phyloP scores from a whole-genome alignment of 495 filamentous ascomycete species.

The Jackrogersella multiformis region DNA sequence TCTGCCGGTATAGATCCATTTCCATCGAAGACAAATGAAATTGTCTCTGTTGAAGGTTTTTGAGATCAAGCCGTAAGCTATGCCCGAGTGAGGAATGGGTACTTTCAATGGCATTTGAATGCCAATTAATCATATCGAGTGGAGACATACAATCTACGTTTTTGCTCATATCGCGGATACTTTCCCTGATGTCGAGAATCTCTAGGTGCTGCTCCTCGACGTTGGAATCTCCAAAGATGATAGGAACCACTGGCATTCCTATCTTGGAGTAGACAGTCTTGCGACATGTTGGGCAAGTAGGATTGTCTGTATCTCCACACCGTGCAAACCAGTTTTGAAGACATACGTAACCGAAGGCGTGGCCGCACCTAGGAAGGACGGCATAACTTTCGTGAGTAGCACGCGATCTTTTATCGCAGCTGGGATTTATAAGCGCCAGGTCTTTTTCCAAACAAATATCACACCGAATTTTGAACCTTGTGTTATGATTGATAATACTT shows the following conservation, averaged over 20 bases:
- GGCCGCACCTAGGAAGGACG: conserved; percentile 28
- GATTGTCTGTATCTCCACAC: background rate
- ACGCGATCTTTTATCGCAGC: background rate
- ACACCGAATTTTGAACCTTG: conserved; percentile 23
- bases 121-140: no score
- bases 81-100: no score
- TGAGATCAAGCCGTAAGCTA: no score
- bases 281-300: conserved; percentile 22
- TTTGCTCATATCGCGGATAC: background rate
- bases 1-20: no score
- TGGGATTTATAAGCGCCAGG: conserved; percentile 13
- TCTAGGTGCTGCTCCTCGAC: conserved; percentile 17
- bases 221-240: background rate
- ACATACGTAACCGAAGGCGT: conserved; percentile 32
- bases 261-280: background rate
- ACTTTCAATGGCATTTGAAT: no score
- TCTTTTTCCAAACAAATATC: conserved; percentile 2
- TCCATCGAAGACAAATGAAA: no score
- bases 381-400: conserved; percentile 20
- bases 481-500: background rate
- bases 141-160: no score
- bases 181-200: conserved; percentile 12
- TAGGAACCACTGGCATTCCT: background rate
- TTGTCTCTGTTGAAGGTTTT: no score
- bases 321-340: background rate